Conservation (phyloP, 2,329 filamentous ascomycete genomes). For the Rhynchosporium secalis region DNA sequence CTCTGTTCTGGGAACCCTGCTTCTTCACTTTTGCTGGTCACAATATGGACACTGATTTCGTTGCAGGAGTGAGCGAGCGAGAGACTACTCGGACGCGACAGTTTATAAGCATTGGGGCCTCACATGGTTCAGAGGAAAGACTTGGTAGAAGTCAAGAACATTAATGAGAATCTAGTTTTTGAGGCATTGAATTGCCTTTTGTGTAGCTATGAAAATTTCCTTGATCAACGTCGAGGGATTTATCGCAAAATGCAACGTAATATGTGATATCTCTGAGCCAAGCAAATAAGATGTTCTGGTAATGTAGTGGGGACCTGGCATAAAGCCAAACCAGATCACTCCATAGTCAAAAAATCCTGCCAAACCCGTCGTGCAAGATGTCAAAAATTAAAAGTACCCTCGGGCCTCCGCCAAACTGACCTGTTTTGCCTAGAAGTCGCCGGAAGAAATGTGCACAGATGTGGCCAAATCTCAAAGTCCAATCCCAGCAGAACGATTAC, state of each 20-base stretch:
- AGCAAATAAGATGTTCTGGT: constrained; percentile 12
- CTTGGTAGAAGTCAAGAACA: background rate
- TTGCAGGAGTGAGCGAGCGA: too few species aligned
- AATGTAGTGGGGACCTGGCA: constrained; percentile 5
- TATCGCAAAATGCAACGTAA: constrained; percentile 2
- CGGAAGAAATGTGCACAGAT: constrained; percentile 2
- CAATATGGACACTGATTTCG: too few species aligned
- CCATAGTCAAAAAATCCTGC: constrained; percentile 11
- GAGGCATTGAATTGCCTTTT: background rate
- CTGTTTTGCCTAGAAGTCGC: background rate
- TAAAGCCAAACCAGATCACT: constrained; percentile 13
- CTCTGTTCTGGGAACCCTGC: too few species aligned
- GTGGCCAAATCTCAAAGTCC: constrained; percentile 3
- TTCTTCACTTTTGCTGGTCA: too few species aligned
- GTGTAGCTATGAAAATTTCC: background rate
- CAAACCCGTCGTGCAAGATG: constrained; percentile 11
- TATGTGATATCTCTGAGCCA: constrained; percentile 11
- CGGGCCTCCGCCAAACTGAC: background rate
- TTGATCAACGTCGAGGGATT: background rate
- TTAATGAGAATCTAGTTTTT: constrained; percentile 1
- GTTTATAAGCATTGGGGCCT: background rate
- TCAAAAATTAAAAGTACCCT: background rate
- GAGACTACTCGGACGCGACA: too few species aligned
- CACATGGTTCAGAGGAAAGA: background rate
- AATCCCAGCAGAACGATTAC: constrained; percentile 6